Percentiles rank a stretch among this genome's conserved stretches.
These are phyloP conservation scores for Scutellaria barbata DNA, from an alignment of 257 asterid genomes.

Conservation along the genomic window DNA sequence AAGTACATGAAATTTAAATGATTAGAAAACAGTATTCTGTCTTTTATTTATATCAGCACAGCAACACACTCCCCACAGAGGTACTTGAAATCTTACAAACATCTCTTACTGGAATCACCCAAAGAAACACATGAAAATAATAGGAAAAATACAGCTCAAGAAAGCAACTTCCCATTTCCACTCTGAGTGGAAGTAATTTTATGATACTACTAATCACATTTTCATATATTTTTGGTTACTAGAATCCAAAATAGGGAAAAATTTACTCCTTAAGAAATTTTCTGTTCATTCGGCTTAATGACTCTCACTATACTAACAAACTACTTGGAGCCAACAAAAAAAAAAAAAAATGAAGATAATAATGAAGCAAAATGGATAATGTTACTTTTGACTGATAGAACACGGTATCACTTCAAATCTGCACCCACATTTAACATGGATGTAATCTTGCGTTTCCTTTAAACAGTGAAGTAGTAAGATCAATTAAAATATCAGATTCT, in stretches of 20 bases:
- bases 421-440: not conserved
- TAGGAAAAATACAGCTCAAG: not conserved
- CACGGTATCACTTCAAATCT: not conserved
- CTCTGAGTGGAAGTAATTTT: not conserved
- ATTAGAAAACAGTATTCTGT: not conserved
- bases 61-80: not conserved
- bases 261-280: not conserved
- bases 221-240: not conserved
- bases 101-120: not conserved
- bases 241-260: not conserved
- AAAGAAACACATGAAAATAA: constrained; percentile 5
- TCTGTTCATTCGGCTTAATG: no score
- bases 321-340: not conserved
- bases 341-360: not conserved
- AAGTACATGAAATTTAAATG: not conserved
- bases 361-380: not conserved
- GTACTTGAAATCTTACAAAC: no score
- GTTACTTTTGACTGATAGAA: not conserved
- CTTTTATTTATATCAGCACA: not conserved
- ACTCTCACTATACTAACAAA: not conserved
- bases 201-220: not conserved
- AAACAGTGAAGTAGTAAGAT: not conserved
- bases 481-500: not conserved
- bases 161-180: not conserved
- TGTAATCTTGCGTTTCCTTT: not conserved